phyloP scores from a whole-genome alignment of 257 asterid species.

The Rauvolfia tetraphylla region DNA sequence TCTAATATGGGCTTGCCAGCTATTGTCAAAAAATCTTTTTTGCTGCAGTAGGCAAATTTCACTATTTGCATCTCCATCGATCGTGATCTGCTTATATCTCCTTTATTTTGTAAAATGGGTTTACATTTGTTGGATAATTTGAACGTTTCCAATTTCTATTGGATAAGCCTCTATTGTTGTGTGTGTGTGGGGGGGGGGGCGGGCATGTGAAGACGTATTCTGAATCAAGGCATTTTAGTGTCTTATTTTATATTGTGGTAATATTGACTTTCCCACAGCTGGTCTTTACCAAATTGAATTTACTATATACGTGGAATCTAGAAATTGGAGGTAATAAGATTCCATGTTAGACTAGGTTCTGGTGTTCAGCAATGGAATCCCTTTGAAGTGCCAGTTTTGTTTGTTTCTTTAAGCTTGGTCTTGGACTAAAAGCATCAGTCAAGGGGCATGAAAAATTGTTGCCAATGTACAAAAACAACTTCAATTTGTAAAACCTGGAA shows the following conservation, averaged over 20 bases:
- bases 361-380: background rate
- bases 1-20: background rate
- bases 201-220: background rate
- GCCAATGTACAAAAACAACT: background rate
- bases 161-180: too few relatives aligned
- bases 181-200: too few relatives aligned
- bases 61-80: background rate
- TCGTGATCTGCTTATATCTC: background rate
- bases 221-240: background rate
- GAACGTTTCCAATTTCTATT: background rate
- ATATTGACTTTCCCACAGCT: background rate
- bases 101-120: background rate
- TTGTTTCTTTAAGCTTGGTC: background rate
- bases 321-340: background rate
- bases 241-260: background rate
- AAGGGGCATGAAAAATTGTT: background rate
- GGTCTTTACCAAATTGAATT: background rate
- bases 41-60: background rate
- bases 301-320: background rate
- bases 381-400: background rate
- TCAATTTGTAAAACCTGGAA: background rate
- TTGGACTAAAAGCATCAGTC: background rate
- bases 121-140: background rate
- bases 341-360: background rate
- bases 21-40: background rate